Conservation (phyloP, 805 yeast species). For the Kregervanrija pseudodelftensis region DNA sequence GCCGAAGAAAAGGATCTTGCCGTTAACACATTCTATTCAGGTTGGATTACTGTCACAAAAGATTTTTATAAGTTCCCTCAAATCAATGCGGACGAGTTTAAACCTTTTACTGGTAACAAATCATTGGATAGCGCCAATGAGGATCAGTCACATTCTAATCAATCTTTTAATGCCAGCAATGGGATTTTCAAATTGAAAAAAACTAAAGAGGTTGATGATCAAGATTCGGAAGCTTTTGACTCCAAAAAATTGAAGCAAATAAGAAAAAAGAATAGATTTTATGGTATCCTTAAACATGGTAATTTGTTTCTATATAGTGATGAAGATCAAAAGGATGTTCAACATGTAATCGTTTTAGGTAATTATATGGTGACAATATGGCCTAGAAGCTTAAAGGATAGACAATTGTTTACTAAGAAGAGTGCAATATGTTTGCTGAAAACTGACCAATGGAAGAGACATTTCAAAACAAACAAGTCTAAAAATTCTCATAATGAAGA, state of each 20-base stretch:
- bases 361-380: slow-evolving; percentile 69
- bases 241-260: slow-evolving; percentile 31
- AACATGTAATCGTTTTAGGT: slow-evolving; percentile 72
- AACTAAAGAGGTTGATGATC: slow-evolving; percentile 6
- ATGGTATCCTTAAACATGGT: slow-evolving; percentile 76
- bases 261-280: slow-evolving; percentile 53
- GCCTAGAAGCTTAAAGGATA: slow-evolving; percentile 76
- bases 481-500: background rate
- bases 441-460: slow-evolving; percentile 20
- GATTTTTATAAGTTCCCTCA: slow-evolving; percentile 57
- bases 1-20: slow-evolving; percentile 57
- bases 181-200: slow-evolving; percentile 3
- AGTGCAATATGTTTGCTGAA: slow-evolving; percentile 70
- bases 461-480: background rate
- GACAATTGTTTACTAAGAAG: slow-evolving; percentile 70
- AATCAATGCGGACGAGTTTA: slow-evolving; percentile 22
- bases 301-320: slow-evolving; percentile 80
- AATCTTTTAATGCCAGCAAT: background rate
- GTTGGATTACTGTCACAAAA: slow-evolving; percentile 81
- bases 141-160: too few species aligned
- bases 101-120: background rate
- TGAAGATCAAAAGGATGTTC: slow-evolving; percentile 54
- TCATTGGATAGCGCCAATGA: too few species aligned
- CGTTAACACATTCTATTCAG: slow-evolving; percentile 54
- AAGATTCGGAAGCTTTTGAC: slow-evolving; percentile 26